A percentile compares a stretch with the other conserved stretches of the same genome.
Evolutionary conservation across 305 asterid species (phyloP).

Genomic region (Fraxinus albicans): DNA sequence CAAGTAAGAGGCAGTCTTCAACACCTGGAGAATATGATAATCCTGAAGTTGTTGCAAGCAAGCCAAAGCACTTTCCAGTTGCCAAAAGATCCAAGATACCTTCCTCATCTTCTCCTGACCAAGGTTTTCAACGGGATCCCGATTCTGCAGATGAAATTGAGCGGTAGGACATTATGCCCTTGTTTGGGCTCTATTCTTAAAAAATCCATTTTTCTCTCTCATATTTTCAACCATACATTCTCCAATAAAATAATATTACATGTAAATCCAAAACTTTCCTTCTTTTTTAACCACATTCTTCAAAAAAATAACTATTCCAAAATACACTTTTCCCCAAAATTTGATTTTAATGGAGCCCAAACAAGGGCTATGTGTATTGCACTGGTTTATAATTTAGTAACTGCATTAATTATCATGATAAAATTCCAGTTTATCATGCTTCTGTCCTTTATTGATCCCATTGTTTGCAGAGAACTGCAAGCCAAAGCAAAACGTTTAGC

Average conservation of each 20-base stretch:
- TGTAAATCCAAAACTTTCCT: too few relatives aligned
- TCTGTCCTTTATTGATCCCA: conserved; percentile 18
- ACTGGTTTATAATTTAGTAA: conserved; percentile 19
- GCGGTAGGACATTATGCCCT: conserved; percentile 42
- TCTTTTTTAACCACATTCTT: too few relatives aligned
- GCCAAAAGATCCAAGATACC: conserved; percentile 76
- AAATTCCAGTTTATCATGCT: conserved; percentile 2
- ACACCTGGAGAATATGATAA: conserved; percentile 31
- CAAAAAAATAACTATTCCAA: neutral
- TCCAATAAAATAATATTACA: too few relatives aligned
- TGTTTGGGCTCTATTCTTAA: neutral
- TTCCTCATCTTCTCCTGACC: conserved; percentile 44
- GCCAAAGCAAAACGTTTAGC: conserved; percentile 94
- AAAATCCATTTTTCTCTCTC: neutral
- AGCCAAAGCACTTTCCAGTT: conserved; percentile 47
- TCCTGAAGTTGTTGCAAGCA: conserved; percentile 41
- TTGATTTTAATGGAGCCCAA: neutral
- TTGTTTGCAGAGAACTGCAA: conserved; percentile 60
- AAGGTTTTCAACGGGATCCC: conserved; percentile 43
- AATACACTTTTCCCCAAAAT: neutral
- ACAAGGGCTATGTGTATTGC: neutral
- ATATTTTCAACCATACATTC: neutral
- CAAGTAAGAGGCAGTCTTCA: conserved; percentile 43
- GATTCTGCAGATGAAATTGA: conserved; percentile 51
- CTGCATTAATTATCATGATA: conserved; percentile 15